These are phyloP conservation scores for Daedalea quercina DNA, from an alignment of 768 basidiomycete genomes.

Conservation along the genomic window DNA sequence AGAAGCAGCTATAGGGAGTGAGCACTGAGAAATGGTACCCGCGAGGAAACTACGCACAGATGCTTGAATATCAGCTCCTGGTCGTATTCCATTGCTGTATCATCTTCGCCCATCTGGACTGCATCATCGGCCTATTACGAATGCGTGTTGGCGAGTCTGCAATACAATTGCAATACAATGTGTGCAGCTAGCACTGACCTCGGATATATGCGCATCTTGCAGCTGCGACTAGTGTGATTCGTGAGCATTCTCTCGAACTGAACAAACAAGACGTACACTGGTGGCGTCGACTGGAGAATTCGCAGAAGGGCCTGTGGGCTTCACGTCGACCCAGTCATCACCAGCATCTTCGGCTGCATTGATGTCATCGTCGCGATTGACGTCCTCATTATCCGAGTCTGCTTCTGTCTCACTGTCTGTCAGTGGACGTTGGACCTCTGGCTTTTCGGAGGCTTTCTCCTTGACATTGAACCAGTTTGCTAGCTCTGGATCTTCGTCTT, in stretches of 20 bases:
- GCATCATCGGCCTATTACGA: neutral
- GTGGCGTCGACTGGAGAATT: neutral
- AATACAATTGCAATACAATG: neutral
- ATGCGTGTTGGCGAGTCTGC: too few relatives aligned
- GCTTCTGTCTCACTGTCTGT: slow-evolving; percentile 57
- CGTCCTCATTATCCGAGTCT: slow-evolving; percentile 65
- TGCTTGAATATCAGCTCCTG: slow-evolving; percentile 74
- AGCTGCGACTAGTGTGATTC: neutral
- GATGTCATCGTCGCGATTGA: slow-evolving; percentile 24
- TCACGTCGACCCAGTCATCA: slow-evolving; percentile 35
- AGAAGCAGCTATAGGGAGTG: slow-evolving; percentile 58
- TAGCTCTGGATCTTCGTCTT: slow-evolving; percentile 39
- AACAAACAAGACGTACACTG: neutral
- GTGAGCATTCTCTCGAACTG: neutral
- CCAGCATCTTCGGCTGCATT: slow-evolving; percentile 18
- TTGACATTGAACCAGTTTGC: slow-evolving; percentile 61
- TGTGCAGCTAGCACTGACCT: neutral
- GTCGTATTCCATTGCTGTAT: slow-evolving; percentile 72
- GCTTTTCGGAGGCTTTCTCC: slow-evolving; percentile 18
- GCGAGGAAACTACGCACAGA: slow-evolving; percentile 43
- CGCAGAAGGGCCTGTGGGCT: slow-evolving; percentile 4
- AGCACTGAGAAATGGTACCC: slow-evolving; percentile 2
- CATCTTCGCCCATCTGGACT: slow-evolving; percentile 63
- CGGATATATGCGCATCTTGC: neutral
- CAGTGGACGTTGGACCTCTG: slow-evolving; percentile 25